Percentiles rank a stretch among this genome's conserved stretches.
Evolutionary conservation across 345 rosid species (phyloP).

Genomic region (Sonneratia alba): DNA sequence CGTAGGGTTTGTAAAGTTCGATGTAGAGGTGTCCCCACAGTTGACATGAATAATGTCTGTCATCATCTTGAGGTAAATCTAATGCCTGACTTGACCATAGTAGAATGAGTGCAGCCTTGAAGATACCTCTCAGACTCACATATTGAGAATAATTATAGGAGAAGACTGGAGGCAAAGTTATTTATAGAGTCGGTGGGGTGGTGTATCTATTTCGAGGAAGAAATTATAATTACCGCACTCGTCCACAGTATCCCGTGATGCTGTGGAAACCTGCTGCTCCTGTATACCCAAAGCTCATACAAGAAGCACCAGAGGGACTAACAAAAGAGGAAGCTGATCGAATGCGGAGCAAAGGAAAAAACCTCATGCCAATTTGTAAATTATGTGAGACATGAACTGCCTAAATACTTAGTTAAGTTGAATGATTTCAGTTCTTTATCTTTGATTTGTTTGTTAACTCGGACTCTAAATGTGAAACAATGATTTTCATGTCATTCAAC

Average conservation of each 20-base stretch:
- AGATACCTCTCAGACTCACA: not conserved
- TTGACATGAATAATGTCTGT: conserved; percentile 85
- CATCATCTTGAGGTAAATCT: conserved; percentile 67
- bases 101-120: not conserved
- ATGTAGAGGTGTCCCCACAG: conserved; percentile 83
- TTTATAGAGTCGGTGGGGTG: conserved; percentile 67
- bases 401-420: not conserved
- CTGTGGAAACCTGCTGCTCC: conserved; percentile 98
- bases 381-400: conserved; percentile 35
- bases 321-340: conserved; percentile 60
- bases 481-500: not conserved
- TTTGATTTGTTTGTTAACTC: not conserved
- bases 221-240: conserved; percentile 68
- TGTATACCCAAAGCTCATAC: conserved; percentile 88
- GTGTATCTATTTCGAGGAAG: conserved; percentile 87
- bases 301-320: conserved; percentile 81
- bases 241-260: conserved; percentile 80
- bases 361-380: conserved; percentile 74
- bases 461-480: not conserved
- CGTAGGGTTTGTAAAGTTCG: conserved; percentile 72
- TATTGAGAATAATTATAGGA: conserved; percentile 31
- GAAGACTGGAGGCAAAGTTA: conserved; percentile 75
- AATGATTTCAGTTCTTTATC: not conserved
- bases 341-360: conserved; percentile 56
- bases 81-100: not conserved